A percentile compares a stretch with the other conserved stretches of the same genome.
Conservation (phyloP, 1,284 basidiomycete genomes). For the Volvariella volvacea region DNA sequence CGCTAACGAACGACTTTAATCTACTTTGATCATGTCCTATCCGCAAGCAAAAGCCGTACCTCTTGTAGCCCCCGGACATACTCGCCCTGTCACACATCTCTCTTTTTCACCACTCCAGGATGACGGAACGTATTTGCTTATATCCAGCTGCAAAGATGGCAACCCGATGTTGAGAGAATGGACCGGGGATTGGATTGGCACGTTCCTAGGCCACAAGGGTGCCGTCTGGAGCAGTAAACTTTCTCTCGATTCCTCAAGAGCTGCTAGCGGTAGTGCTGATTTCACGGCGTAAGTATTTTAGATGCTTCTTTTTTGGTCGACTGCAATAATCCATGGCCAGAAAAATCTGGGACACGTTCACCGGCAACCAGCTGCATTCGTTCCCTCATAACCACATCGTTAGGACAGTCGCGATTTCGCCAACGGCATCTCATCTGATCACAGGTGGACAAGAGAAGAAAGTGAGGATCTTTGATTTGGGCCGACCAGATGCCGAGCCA, state of each 20-base stretch:
- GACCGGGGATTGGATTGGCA: conserved; percentile 99
- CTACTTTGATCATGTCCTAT: conserved; percentile 40
- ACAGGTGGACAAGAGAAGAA: conserved; percentile 99
- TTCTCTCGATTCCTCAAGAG: conserved; percentile 78
- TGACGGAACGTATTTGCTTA: conserved; percentile 80
- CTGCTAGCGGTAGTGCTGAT: conserved; percentile 93
- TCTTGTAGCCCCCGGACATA: conserved; percentile 76
- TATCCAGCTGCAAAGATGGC: conserved; percentile 95
- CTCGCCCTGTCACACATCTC: conserved; percentile 88
- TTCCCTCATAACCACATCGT: conserved; percentile 99
- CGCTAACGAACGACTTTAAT: conserved; percentile 10
- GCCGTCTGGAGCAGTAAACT: conserved; percentile 98
- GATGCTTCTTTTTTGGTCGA: conserved; percentile 3
- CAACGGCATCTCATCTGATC: conserved; percentile 59
- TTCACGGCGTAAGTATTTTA: conserved; percentile 81
- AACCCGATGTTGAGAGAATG: conserved; percentile 95
- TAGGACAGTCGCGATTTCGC: conserved; percentile 85
- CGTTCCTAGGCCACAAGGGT: conserved; percentile 97
- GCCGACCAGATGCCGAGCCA: conserved; percentile 80
- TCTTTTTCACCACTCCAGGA: conserved; percentile 84
- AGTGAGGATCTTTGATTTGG: conserved; percentile 90
- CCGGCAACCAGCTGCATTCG: conserved; percentile 81
- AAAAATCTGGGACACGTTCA: conserved; percentile 97
- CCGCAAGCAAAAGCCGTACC: conserved; percentile 57
- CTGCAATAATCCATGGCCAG: conserved; percentile 34